phyloP scores from a whole-genome alignment of 345 rosid genomes.

The Hibiscus mutabilis region DNA sequence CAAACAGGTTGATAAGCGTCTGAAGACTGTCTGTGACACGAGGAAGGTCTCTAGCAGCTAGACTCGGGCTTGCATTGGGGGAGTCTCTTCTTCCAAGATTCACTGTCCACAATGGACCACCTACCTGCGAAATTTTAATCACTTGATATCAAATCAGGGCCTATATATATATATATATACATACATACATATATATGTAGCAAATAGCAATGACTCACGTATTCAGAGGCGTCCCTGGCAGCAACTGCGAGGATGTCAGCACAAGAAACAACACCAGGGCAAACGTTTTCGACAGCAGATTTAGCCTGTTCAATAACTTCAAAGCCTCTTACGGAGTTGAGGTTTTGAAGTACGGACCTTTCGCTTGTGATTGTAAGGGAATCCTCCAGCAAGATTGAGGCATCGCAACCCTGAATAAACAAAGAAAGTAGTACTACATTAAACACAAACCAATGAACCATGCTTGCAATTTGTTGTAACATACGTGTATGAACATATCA shows the following conservation, averaged over 20 bases:
- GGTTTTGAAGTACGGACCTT: conserved; percentile 28
- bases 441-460: not conserved
- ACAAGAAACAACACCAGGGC: conserved; percentile 54
- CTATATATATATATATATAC: not conserved
- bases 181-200: not conserved
- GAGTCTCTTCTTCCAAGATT: conserved; percentile 50
- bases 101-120: conserved; percentile 43
- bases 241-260: conserved; percentile 51
- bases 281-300: conserved; percentile 41
- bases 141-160: no score
- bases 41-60: conserved; percentile 21
- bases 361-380: conserved; percentile 26
- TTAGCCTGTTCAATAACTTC: conserved; percentile 40
- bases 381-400: conserved; percentile 40
- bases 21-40: conserved; percentile 14
- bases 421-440: not conserved
- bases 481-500: not conserved
- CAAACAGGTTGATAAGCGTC: conserved; percentile 13
- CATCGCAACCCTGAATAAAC: conserved; percentile 41
- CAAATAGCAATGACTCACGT: conserved; percentile 13
- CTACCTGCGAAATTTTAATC: conserved; percentile 8
- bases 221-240: conserved; percentile 34
- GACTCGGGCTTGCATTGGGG: conserved; percentile 20
- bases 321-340: conserved; percentile 23
- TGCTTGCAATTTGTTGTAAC: not conserved